Evolutionary conservation across 163 green algal genomes (phyloP), one percentile per base, ranked within the genome.

Genomic region (Coccomyxa subellipsoidea): DNA sequence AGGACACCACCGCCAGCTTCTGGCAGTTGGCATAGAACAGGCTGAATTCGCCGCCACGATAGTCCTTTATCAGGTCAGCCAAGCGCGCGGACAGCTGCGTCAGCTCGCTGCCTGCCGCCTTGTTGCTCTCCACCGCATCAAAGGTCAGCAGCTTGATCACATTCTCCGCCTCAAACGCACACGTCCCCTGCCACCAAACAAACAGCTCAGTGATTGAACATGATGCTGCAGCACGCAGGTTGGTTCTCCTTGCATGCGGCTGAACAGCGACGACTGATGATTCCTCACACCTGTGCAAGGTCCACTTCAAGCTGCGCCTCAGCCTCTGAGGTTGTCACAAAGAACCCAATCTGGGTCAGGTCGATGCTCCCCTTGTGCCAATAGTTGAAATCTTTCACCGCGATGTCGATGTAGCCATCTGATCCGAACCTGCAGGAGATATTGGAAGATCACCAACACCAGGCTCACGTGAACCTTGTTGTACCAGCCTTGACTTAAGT

Each of bases 21-120:
- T 34, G 75, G 54, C 84, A 99, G 81, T 98, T 98, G 37, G 92
- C 91, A 86, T 97, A 98, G 85, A 95, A 98, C 4, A 99, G 85
- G 5, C 80, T 87, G 80, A 88, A 90, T 80, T 92, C 84, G 23
- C 89, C 66, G 32, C 66, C 66, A 25, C 47, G 0, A 34, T 85
- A 90, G 40, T 91, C 82, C 40, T 85, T 54, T 4, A 87, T 79
- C 54, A 82, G 54, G 10, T 84, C 69, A 40, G 54, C 53, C 29
- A 85, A 78, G 29, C 9, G 23, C 4, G 40, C 29, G 21, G 10
- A 78, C 35, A 77, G 10, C 15, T 34, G 36, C 54, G 80, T 82
- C 21, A 23, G 39, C 54, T 69, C 82, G 69, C 34, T 88, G 81
- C 59, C 89, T 81, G 76, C 90, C 88, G 82, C 47, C 23, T 31